Base-by-base conservation (phyloP, 768 basidiomycete genomes). In the Tylopilus felleus region DNA sequence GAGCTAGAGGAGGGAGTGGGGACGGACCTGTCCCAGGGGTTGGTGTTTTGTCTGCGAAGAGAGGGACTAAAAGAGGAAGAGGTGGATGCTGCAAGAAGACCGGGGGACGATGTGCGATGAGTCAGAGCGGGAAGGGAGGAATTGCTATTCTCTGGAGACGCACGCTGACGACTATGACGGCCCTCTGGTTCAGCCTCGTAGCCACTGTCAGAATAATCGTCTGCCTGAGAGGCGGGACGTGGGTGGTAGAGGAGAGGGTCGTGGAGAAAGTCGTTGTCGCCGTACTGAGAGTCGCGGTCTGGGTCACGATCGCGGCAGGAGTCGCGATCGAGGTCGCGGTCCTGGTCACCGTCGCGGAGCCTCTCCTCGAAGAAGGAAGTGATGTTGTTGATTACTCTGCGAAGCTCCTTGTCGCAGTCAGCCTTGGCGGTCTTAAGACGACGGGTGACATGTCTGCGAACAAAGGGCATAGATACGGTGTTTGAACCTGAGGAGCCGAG, bases 401-500 rank as follows among this genome's bases (percentile, higher is more conserved):
- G 86, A 9, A 99, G 83, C 72, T 97, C 93, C 77, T 90, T 90
- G 82, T 99, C 93, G 78, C 96, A 99, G 60, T 91, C 90, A 47
- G 90, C 84, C 77, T 99, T 98, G 53, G 96, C 94, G 4, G 88
- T 88, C 75, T 86, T 89, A 72, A 98, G 84, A 53, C 97, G 86
- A 59, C 93, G 84, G 36, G 89, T 92, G 64, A 98, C 92, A 75
- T 98, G 95, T 51, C 93, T 84, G 57, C 90, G 80, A 58, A 98
- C 90, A 69, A 93, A 92, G 55, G 90, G 90, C 90, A 93, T 93
- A 50, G 90, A 90, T 49, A 93, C 88, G 50, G 87, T 88, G 69
- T 88, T 88, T 25, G 86, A 78, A 48, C 77, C 78, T 19, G 38
- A 38, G 6, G 84, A 83, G 46, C 75, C 75, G 64, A 74, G 61